phyloP scores from a whole-genome alignment of 169 alveolate genomes.

The Sarcocystis neurona region DNA sequence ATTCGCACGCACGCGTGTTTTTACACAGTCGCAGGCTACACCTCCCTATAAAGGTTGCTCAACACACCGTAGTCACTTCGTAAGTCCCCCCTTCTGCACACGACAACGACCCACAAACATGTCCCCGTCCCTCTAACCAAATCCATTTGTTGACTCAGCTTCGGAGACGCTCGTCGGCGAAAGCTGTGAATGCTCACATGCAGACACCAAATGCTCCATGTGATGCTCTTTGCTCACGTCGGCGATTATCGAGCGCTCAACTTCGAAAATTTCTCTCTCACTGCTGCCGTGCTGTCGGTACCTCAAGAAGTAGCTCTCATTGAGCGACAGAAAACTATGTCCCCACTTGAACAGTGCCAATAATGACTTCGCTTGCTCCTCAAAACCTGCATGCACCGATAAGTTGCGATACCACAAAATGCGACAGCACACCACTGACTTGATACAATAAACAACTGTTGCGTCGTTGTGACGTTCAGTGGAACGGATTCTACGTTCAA shows the following conservation, averaged over 20 bases:
- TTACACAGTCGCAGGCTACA: too few species aligned
- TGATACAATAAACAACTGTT: not conserved
- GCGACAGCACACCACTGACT: not conserved
- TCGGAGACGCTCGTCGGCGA: not conserved
- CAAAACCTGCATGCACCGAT: not conserved
- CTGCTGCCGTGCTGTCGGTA: not conserved
- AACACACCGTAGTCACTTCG: too few species aligned
- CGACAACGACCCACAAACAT: too few species aligned
- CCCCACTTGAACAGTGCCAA: slow-evolving; percentile 32
- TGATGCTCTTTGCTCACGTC: not conserved
- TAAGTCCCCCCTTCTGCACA: too few species aligned
- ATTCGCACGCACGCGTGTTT: too few species aligned
- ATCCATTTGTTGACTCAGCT: not conserved
- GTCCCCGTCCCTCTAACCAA: not conserved
- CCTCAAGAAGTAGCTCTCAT: not conserved
- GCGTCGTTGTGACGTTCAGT: not conserved
- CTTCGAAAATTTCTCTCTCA: not conserved
- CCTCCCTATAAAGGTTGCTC: too few species aligned
- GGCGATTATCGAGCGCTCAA: not conserved
- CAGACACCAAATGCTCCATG: not conserved
- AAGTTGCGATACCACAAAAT: not conserved
- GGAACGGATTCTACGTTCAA: not conserved
- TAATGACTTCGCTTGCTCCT: not conserved
- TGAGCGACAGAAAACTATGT: not conserved
- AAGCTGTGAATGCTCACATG: not conserved